These are phyloP conservation scores for Oryza coarctata DNA, from an alignment of 176 grass and related monocot species.

Conservation along the genomic window DNA sequence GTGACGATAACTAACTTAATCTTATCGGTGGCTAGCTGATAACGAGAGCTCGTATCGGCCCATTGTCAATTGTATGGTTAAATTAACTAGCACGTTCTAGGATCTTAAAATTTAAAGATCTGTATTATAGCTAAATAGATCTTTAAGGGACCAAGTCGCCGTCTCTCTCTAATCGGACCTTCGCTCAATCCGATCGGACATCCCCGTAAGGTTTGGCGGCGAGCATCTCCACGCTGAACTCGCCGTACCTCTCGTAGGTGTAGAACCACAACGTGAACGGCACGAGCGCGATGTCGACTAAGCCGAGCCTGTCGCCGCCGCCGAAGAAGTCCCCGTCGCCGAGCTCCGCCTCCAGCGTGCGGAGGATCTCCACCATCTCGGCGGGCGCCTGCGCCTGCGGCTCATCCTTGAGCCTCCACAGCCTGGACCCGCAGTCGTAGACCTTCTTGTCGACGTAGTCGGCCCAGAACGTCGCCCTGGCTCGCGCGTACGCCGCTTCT, in stretches of 20 bases:
- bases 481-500: slow-evolving; percentile 22
- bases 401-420: slow-evolving; percentile 46
- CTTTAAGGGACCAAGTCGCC: too few relatives aligned
- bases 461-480: slow-evolving; percentile 54
- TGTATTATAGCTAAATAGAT: too few relatives aligned
- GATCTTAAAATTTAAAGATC: too few relatives aligned
- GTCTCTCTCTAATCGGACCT: too few relatives aligned
- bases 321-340: slow-evolving; percentile 44
- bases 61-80: too few relatives aligned
- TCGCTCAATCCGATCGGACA: too few relatives aligned
- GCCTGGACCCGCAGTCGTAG: slow-evolving; percentile 18
- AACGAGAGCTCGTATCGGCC: too few relatives aligned
- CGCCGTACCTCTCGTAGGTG: slow-evolving; percentile 34
- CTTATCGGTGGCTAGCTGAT: too few relatives aligned
- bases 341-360: slow-evolving; percentile 32
- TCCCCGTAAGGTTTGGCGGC: too few relatives aligned
- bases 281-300: slow-evolving; percentile 39
- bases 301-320: slow-evolving; percentile 33
- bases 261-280: slow-evolving; percentile 41
- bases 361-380: slow-evolving; percentile 38
- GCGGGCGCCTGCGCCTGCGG: slow-evolving; percentile 8
- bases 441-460: slow-evolving; percentile 61
- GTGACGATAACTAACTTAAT: too few relatives aligned
- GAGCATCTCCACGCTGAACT: slow-evolving; percentile 25
- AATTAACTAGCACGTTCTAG: too few relatives aligned